These are phyloP conservation scores for Solanum hybrid DNA, from an alignment of 305 asterid genomes.

Conservation along the genomic window DNA sequence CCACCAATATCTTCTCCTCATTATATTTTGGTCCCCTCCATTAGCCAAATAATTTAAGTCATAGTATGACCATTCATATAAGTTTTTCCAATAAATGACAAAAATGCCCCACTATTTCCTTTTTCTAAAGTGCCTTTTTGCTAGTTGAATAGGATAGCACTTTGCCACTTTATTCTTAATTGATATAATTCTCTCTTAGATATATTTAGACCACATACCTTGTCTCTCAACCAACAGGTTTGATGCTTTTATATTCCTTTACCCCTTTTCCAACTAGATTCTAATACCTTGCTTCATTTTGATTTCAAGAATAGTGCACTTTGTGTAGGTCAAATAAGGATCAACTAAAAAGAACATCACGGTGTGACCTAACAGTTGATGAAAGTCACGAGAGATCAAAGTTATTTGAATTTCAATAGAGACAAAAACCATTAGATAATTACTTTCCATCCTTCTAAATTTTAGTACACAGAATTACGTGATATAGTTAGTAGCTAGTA, in stretches of 20 bases:
- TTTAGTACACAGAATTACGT: neutral
- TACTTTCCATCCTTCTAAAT: neutral
- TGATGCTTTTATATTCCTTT: slow-evolving; percentile 1
- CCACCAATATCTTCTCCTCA: slow-evolving; percentile 1
- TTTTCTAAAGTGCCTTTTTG: slow-evolving; percentile 1
- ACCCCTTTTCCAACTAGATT: neutral
- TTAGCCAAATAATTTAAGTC: neutral
- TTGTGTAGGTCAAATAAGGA: neutral
- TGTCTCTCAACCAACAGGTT: neutral
- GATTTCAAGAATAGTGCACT: neutral
- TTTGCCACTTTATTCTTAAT: slow-evolving; percentile 4
- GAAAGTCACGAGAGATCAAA: neutral
- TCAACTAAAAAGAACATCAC: neutral
- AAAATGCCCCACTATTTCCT: slow-evolving; percentile 6
- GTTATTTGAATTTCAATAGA: too few species aligned
- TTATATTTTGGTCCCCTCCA: slow-evolving; percentile 3
- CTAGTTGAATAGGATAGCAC: slow-evolving; percentile 6
- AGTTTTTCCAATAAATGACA: neutral
- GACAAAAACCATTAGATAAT: neutral
- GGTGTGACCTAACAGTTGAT: neutral
- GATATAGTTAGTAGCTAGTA: neutral
- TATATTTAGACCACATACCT: slow-evolving; percentile 5
- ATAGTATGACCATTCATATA: neutral
- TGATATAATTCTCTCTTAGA: slow-evolving; percentile 3
- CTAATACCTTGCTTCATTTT: slow-evolving; percentile 7